A percentile compares a stretch with the other conserved stretches of the same genome.
These are phyloP conservation scores for Colletotrichum sp. DNA, from an alignment of 2,329 filamentous ascomycete genomes.

Conservation along the genomic window DNA sequence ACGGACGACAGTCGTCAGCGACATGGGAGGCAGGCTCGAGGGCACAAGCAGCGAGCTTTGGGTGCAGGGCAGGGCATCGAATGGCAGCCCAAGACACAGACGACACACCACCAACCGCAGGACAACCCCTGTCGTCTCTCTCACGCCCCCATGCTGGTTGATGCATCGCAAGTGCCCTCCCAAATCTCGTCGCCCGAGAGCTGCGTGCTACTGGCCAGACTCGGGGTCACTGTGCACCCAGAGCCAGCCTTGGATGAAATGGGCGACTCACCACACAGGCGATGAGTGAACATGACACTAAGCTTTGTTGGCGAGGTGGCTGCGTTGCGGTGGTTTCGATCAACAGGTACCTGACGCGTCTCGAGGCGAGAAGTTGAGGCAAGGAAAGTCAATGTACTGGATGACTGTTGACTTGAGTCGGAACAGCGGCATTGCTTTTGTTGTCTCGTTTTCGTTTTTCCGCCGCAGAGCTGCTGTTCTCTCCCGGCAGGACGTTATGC, in stretches of 20 bases:
- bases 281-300: background rate
- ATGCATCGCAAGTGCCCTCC: background rate
- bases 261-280: background rate
- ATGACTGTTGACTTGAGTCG: constrained; percentile 1
- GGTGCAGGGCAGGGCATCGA: constrained; percentile 16
- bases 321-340: background rate
- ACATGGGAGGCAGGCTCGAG: background rate
- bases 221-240: background rate
- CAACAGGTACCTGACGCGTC: background rate
- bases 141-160: background rate
- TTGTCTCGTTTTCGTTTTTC: background rate
- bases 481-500: background rate
- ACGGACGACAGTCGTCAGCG: background rate
- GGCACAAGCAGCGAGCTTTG: background rate
- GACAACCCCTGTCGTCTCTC: constrained; percentile 4
- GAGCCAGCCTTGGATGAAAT: background rate
- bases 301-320: background rate
- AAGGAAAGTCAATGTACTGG: background rate
- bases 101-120: constrained; percentile 17
- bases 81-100: constrained; percentile 20
- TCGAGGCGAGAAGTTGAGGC: background rate
- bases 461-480: background rate
- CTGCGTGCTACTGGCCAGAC: background rate
- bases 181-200: background rate
- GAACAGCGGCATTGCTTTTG: background rate